Conservation (phyloP, 2,329 filamentous ascomycete genomes). For the Talaromyces verruculosus region DNA sequence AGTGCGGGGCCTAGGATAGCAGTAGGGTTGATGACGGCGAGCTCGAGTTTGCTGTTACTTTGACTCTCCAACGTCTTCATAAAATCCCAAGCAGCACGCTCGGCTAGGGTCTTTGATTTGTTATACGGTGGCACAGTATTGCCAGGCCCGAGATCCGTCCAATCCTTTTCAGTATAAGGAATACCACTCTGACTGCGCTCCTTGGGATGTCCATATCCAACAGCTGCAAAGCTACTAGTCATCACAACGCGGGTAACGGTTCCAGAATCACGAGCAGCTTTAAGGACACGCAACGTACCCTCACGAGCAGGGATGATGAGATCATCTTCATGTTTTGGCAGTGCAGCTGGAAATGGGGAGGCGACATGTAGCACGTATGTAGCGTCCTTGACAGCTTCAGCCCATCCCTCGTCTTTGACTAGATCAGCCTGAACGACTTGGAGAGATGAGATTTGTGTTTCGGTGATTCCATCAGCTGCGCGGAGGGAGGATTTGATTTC, state of each 20-base stretch:
- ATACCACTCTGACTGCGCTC: neutral
- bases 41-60: conserved; percentile 30
- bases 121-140: conserved; percentile 26
- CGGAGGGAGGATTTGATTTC: conserved; percentile 1
- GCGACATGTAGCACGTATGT: conserved; percentile 17
- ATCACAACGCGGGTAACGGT: conserved; percentile 6
- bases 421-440: conserved; percentile 9
- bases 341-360: conserved; percentile 8
- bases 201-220: neutral
- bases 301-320: conserved; percentile 14
- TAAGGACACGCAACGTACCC: conserved; percentile 15
- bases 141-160: conserved; percentile 28
- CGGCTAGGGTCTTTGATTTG: conserved; percentile 38
- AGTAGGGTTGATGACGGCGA: conserved; percentile 32
- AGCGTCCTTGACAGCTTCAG: conserved; percentile 14
- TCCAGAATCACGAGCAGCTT: neutral
- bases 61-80: conserved; percentile 23
- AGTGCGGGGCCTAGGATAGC: conserved; percentile 35
- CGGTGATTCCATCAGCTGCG: conserved; percentile 3
- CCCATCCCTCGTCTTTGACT: conserved; percentile 9
- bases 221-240: conserved; percentile 14
- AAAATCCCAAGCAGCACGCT: conserved; percentile 37
- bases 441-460: conserved; percentile 6
- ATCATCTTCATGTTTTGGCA: conserved; percentile 17
- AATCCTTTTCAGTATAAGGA: conserved; percentile 35